These are phyloP conservation scores for Volvox africanus DNA, from an alignment of 139 green algal species.

Conservation along the genomic window DNA sequence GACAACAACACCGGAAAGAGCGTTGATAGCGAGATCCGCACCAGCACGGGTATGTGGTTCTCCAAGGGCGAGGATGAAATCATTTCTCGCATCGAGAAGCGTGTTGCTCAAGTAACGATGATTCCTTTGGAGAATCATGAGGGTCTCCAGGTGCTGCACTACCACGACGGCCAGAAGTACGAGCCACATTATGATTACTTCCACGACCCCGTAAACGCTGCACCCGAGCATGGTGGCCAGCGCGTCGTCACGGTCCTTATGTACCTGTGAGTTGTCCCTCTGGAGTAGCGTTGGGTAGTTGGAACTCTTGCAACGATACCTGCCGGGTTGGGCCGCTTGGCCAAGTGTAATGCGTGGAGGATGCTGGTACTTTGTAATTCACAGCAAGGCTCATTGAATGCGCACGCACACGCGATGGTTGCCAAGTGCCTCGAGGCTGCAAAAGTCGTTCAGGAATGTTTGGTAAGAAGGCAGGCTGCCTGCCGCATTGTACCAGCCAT, in stretches of 20 bases:
- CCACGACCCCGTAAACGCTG: conserved; percentile 78
- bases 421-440: too few species aligned
- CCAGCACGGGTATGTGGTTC: conserved; percentile 73
- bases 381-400: too few species aligned
- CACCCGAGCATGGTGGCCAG: too few species aligned
- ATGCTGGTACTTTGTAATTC: too few species aligned
- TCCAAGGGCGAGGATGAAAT: conserved; percentile 63
- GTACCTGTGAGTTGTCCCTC: conserved; percentile 37
- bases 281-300: neutral
- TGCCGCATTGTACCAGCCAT: too few species aligned
- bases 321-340: too few species aligned
- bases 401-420: too few species aligned
- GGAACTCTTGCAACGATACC: too few species aligned
- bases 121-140: conserved; percentile 81
- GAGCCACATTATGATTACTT: conserved; percentile 93
- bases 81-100: conserved; percentile 72
- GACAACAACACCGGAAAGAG: conserved; percentile 72
- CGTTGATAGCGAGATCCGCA: conserved; percentile 65
- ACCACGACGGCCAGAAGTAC: conserved; percentile 89
- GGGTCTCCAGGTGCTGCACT: conserved; percentile 87
- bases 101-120: conserved; percentile 76
- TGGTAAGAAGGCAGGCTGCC: too few species aligned
- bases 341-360: too few species aligned
- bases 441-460: too few species aligned
- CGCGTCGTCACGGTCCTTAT: too few species aligned